Base-by-base conservation (phyloP, 805 yeast genomes). In the Candida chauliodis region DNA sequence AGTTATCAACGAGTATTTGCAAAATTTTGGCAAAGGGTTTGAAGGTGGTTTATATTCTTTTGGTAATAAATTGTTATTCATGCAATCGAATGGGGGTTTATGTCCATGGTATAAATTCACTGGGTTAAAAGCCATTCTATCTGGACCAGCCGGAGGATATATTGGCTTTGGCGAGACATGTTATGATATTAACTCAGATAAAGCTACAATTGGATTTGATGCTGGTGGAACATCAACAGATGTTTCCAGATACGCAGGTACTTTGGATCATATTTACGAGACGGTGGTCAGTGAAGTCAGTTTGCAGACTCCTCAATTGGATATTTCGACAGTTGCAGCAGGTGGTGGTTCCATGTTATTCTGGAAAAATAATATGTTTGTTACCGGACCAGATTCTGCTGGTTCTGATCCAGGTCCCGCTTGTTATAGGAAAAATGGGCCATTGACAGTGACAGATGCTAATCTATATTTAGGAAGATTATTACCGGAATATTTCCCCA, bases 141-240 rank as follows among this genome's bases (percentile, higher is more conserved):
- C 96, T 1, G 98, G 98, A 2, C 98, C 98, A 2, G 98, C 98
- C 8, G 98, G 98, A 26, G 98, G 98, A 35, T 95, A 91, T 42
- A 96, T 91, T 23, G 98, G 98, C 0, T 86, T 79, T 50, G 86
- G 96, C 0, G 73, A 78, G 37, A 90, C 98, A 0, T 85, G 95
- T 44, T 87, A 72, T 55, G 76, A 72, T 43, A 27, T 43, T 18
- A 36, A 22, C 1, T 19, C 49, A 2, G 23, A 43, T 15, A 49
- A 41, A 29, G 68, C 67, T 14, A 63, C 69, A 21, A 59, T 67
- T 21, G 73, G 73, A 1, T 56, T 56, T 42, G 64, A 69, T 49
- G 70, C 70, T 38, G 74, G 74, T 29, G 74, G 74, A 17, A 69
- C 74, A 1, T 65, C 71, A 17, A 69, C 74, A 3, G 74, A 69